These are phyloP conservation scores for Carex littledalei DNA, from an alignment of 176 grass and related monocot species.

Conservation along the genomic window DNA sequence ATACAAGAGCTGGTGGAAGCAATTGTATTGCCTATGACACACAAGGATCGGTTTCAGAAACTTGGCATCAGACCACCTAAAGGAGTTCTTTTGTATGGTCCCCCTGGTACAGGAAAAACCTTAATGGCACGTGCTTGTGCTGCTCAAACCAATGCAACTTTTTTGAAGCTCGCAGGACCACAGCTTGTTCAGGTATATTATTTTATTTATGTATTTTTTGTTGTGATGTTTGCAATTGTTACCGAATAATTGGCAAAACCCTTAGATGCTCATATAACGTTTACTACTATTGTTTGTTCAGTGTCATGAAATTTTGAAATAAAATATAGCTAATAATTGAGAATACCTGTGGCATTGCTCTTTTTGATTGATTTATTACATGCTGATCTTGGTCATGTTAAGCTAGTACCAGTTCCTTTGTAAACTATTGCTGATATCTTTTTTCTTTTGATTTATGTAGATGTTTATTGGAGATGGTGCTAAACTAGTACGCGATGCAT, in stretches of 20 bases:
- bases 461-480: constrained; percentile 97
- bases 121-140: constrained; percentile 94
- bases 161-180: constrained; percentile 85
- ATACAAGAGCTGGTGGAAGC: constrained; percentile 97
- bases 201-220: neutral
- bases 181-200: constrained; percentile 72
- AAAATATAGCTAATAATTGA: neutral
- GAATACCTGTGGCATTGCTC: neutral
- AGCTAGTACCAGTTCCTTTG: neutral
- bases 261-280: neutral
- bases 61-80: constrained; percentile 86
- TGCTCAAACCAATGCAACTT: constrained; percentile 90
- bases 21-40: constrained; percentile 90
- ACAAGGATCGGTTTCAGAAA: constrained; percentile 83
- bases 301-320: neutral
- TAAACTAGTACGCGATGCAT: constrained; percentile 85
- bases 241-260: neutral
- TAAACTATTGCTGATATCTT: constrained; percentile 12
- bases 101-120: constrained; percentile 91
- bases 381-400: neutral
- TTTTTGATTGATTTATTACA: neutral
- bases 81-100: constrained; percentile 95
- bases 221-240: neutral
- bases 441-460: constrained; percentile 30
- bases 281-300: neutral